phyloP scores from a whole-genome alignment of 805 yeast species.

The Zygoascus tannicola region DNA sequence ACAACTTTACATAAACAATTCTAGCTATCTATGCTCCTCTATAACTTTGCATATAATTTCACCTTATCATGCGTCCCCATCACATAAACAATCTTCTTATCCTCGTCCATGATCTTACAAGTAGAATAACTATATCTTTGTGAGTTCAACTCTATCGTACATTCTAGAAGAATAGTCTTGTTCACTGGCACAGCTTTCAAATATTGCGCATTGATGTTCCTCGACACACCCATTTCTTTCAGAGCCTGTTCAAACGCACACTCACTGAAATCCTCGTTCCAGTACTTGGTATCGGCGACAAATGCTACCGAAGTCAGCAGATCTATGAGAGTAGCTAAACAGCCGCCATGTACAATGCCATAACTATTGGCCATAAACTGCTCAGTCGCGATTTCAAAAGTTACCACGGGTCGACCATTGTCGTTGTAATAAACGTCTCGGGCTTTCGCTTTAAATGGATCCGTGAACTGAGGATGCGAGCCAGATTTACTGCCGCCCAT shows the following conservation, averaged over 20 bases:
- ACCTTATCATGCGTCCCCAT: conserved; percentile 26
- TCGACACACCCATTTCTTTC: conserved; percentile 21
- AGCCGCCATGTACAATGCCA: conserved; percentile 28
- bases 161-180: conserved; percentile 15
- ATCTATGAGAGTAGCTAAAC: conserved; percentile 25
- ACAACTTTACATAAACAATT: no score
- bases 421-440: conserved; percentile 1
- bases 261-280: conserved; percentile 14
- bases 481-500: no score
- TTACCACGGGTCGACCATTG: conserved; percentile 13
- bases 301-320: conserved; percentile 18
- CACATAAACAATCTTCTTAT: conserved; percentile 17
- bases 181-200: conserved; percentile 24
- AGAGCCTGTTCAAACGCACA: conserved; percentile 5
- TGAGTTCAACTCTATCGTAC: conserved; percentile 20
- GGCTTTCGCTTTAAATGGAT: background rate
- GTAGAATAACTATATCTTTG: conserved; percentile 20
- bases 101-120: conserved; percentile 14
- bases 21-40: no score
- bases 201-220: conserved; percentile 23
- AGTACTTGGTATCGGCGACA: conserved; percentile 20
- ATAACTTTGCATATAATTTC: conserved; percentile 11
- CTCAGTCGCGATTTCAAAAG: conserved; percentile 17
- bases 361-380: conserved; percentile 16
- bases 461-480: no score